Percentiles rank a stretch among this genome's conserved stretches.
Conservation (phyloP, 768 basidiomycete genomes). For the Strobilomyces confusus region DNA sequence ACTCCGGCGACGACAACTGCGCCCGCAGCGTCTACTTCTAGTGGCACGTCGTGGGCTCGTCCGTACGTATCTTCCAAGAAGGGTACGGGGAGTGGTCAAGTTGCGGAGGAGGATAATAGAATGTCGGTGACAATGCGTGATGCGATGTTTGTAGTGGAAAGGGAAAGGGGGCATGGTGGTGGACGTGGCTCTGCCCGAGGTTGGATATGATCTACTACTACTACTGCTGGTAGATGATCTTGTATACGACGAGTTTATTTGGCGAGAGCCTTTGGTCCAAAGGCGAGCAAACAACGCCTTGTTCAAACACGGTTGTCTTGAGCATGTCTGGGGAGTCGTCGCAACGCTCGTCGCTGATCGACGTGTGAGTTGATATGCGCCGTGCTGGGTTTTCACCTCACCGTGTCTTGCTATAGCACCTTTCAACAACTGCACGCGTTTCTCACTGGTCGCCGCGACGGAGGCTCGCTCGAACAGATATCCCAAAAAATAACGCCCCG, state of each 20-base stretch:
- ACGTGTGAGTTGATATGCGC: slow-evolving; percentile 43
- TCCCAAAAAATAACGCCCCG: slow-evolving; percentile 57
- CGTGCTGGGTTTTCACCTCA: background rate
- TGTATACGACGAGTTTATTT: too few species aligned
- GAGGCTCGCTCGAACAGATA: slow-evolving; percentile 54
- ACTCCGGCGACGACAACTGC: slow-evolving; percentile 31
- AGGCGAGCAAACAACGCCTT: slow-evolving; percentile 21
- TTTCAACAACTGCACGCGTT: slow-evolving; percentile 59
- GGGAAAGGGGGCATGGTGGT: slow-evolving; percentile 79
- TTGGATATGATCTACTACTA: slow-evolving; percentile 41
- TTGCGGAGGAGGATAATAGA: slow-evolving; percentile 54
- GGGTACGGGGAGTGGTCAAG: slow-evolving; percentile 28
- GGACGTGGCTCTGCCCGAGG: slow-evolving; percentile 73
- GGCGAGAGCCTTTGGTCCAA: slow-evolving; percentile 22
- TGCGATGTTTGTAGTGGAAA: slow-evolving; percentile 82
- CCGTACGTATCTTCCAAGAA: slow-evolving; percentile 62
- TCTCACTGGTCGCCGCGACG: slow-evolving; percentile 57
- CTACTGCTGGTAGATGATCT: too few species aligned
- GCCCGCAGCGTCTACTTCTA: slow-evolving; percentile 26
- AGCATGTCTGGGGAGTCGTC: slow-evolving; percentile 44
- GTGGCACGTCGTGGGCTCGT: slow-evolving; percentile 48
- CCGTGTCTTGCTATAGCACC: slow-evolving; percentile 39
- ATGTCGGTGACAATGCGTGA: slow-evolving; percentile 68
- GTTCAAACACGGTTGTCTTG: slow-evolving; percentile 4
- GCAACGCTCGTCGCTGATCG: slow-evolving; percentile 66